Percentiles rank a stretch among this genome's conserved stretches.
Evolutionary conservation across 1,139 yeast species (phyloP).

Genomic region (Suhomyces guaymorum): DNA sequence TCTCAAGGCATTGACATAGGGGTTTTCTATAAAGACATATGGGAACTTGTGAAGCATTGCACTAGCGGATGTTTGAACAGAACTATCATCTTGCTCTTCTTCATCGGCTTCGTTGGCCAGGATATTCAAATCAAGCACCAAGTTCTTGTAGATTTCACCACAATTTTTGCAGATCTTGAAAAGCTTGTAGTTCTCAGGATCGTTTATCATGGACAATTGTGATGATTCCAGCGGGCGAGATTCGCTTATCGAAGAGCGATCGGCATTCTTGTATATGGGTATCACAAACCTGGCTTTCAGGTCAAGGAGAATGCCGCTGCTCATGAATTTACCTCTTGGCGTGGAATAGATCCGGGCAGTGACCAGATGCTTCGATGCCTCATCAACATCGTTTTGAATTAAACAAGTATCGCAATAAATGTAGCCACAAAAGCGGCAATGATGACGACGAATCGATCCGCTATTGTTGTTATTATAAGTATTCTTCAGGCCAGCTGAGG

Average conservation of each 20-base stretch:
- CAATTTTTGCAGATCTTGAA: conserved; percentile 44
- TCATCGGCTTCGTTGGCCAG: conserved; percentile 9
- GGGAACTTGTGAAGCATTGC: conserved; percentile 19
- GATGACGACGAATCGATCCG: no score
- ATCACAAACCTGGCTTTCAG: conserved; percentile 38
- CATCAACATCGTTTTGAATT: conserved; percentile 17
- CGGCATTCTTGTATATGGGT: conserved; percentile 32
- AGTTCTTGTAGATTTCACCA: conserved; percentile 33
- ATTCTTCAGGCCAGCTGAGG: no score
- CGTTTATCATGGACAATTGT: conserved; percentile 5
- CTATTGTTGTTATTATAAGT: no score
- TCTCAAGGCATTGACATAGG: conserved; percentile 24
- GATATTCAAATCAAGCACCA: conserved; percentile 31
- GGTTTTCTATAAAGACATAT: conserved; percentile 42
- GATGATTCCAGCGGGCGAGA: conserved; percentile 9
- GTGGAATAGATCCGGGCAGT: conserved; percentile 15
- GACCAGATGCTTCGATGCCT: conserved; percentile 8
- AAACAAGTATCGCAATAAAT: conserved; percentile 42
- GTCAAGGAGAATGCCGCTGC: conserved; percentile 34
- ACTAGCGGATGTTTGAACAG: no score
- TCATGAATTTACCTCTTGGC: conserved; percentile 16
- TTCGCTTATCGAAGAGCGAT: background rate
- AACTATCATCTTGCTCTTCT: no score
- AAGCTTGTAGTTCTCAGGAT: conserved; percentile 22
- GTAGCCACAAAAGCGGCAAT: conserved; percentile 48